phyloP scores from a whole-genome alignment of 179 eudicot genomes.

The Heliamphora pulchella region DNA sequence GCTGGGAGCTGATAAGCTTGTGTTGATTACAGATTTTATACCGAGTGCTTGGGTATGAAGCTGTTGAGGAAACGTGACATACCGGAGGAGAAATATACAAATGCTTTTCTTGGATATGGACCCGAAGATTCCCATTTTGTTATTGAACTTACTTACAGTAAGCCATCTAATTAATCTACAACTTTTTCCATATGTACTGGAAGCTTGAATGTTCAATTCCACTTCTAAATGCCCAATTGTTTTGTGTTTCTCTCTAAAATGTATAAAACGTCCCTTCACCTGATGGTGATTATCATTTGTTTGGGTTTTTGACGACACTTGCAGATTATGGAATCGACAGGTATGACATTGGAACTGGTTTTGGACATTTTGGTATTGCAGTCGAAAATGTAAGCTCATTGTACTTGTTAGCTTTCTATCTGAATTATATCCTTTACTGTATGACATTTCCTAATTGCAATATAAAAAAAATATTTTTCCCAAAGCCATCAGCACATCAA shows the following conservation, averaged over 20 bases:
- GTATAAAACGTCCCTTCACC: neutral
- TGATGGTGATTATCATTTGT: neutral
- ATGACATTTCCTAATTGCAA: neutral
- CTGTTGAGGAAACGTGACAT: constrained; percentile 50
- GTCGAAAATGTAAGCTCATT: constrained; percentile 46
- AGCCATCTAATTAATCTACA: constrained; percentile 16
- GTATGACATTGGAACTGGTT: constrained; percentile 61
- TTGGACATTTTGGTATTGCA: constrained; percentile 59
- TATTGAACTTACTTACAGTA: constrained; percentile 61
- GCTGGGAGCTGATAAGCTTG: constrained; percentile 16
- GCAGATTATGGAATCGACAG: constrained; percentile 60
- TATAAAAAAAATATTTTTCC: neutral
- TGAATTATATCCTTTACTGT: neutral
- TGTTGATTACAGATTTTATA: constrained; percentile 43
- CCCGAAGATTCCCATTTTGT: constrained; percentile 50
- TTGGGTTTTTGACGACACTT: constrained; percentile 12
- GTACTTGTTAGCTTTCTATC: neutral
- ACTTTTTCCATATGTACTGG: neutral
- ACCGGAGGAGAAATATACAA: constrained; percentile 53
- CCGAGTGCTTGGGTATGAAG: constrained; percentile 69
- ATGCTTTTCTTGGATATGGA: constrained; percentile 64
- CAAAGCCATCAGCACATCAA: neutral
- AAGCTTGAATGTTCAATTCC: constrained; percentile 3
- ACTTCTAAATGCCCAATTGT: neutral
- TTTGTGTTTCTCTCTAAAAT: neutral